A percentile compares a stretch with the other conserved stretches of the same genome.
Conservation (phyloP, 2,329 filamentous ascomycete genomes). For the Cucurbitaria berberidis region DNA sequence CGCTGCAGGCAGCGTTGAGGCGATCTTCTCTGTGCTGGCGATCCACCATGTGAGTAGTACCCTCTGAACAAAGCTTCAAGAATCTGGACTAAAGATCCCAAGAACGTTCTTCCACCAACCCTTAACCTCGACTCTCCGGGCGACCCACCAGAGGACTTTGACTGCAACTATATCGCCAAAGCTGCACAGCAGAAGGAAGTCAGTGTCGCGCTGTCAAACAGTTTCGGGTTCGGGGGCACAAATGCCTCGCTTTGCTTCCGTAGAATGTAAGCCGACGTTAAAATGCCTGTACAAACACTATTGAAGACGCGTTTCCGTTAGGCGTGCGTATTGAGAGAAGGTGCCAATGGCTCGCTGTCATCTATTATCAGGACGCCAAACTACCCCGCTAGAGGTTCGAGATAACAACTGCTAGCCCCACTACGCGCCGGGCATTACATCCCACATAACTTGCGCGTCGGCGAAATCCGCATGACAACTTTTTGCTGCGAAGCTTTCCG, state of each 20-base stretch:
- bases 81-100: slow-evolving; percentile 17
- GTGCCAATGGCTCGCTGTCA: slow-evolving; percentile 1
- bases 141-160: slow-evolving; percentile 65
- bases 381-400: slow-evolving; percentile 21
- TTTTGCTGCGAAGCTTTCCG: background rate
- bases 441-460: slow-evolving; percentile 15
- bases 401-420: slow-evolving; percentile 25
- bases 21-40: slow-evolving; percentile 81
- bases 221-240: slow-evolving; percentile 96
- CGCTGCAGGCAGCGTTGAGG: slow-evolving; percentile 88
- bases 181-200: slow-evolving; percentile 73
- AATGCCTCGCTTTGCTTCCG: slow-evolving; percentile 89
- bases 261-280: slow-evolving; percentile 40
- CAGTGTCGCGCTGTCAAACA: slow-evolving; percentile 83
- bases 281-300: background rate
- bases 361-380: slow-evolving; percentile 18
- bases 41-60: slow-evolving; percentile 73
- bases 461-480: background rate
- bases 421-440: slow-evolving; percentile 19
- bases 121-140: slow-evolving; percentile 75
- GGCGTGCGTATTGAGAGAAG: background rate
- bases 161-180: slow-evolving; percentile 85
- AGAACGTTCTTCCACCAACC: slow-evolving; percentile 85
- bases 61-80: background rate
- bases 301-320: background rate